Conservation (phyloP, 2,329 filamentous ascomycete species). For the Myriosclerotinia curreyana region DNA sequence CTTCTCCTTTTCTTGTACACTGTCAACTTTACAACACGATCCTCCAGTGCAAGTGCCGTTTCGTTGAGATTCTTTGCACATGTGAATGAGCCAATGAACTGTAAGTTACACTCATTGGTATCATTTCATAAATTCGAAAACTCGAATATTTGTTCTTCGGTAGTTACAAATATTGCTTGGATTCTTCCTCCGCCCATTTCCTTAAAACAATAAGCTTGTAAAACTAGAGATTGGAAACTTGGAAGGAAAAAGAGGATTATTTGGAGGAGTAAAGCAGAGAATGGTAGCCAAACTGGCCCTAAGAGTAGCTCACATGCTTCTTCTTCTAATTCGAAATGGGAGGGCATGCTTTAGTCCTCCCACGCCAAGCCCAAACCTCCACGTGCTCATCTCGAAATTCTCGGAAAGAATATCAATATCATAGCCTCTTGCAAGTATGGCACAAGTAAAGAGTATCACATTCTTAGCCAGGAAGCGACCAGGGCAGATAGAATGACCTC, state of each 20-base stretch:
- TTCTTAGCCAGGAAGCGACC: constrained; percentile 8
- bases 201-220: background rate
- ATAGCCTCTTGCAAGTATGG: background rate
- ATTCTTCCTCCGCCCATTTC: background rate
- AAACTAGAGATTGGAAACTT: too few relatives aligned
- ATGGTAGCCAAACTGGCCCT: too few relatives aligned
- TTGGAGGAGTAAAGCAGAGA: too few relatives aligned
- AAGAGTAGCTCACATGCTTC: too few relatives aligned
- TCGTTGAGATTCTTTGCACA: too few relatives aligned
- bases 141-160: background rate
- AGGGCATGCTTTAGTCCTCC: background rate
- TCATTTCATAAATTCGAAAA: too few relatives aligned
- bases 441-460: constrained; percentile 1
- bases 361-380: constrained; percentile 9
- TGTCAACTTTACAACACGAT: too few relatives aligned
- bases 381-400: background rate
- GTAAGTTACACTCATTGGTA: background rate
- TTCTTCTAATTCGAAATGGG: constrained; percentile 3
- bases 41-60: too few relatives aligned
- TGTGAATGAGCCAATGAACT: too few relatives aligned
- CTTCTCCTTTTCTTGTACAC: too few relatives aligned
- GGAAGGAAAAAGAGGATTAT: too few relatives aligned
- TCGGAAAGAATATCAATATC: background rate
- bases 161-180: background rate
- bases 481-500: constrained; percentile 9